Conservation (phyloP, 768 basidiomycete species). For the Lactarius hengduanensis region DNA sequence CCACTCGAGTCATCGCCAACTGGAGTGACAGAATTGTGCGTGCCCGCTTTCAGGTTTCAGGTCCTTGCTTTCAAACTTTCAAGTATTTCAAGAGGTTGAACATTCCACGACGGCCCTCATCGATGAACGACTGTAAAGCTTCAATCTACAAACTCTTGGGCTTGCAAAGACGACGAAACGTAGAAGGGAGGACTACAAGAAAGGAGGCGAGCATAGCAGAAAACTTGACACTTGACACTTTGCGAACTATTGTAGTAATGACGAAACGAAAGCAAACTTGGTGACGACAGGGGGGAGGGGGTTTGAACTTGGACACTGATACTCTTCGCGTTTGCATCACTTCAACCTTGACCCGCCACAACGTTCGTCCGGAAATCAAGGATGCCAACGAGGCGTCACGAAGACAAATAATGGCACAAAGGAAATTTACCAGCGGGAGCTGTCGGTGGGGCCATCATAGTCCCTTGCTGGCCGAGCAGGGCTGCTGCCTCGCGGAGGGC, state of each 20-base stretch:
- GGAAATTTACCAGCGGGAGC: slow-evolving; percentile 60
- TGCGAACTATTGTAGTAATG: slow-evolving; percentile 47
- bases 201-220: slow-evolving; percentile 51
- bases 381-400: slow-evolving; percentile 29
- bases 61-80: slow-evolving; percentile 25
- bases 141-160: slow-evolving; percentile 30
- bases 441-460: slow-evolving; percentile 46
- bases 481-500: slow-evolving; percentile 73
- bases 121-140: slow-evolving; percentile 27
- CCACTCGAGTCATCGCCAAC: slow-evolving; percentile 17
- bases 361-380: slow-evolving; percentile 28
- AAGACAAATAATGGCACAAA: slow-evolving; percentile 27
- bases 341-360: slow-evolving; percentile 41
- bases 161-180: slow-evolving; percentile 31
- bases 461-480: slow-evolving; percentile 43
- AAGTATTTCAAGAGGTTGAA: slow-evolving; percentile 25
- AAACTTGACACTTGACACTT: slow-evolving; percentile 67
- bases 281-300: slow-evolving; percentile 28
- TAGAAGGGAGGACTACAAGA: slow-evolving; percentile 53
- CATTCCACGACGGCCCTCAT: slow-evolving; percentile 24
- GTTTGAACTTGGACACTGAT: slow-evolving; percentile 43
- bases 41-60: slow-evolving; percentile 14
- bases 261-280: slow-evolving; percentile 51
- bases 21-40: neutral
- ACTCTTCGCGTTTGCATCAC: slow-evolving; percentile 41